Evolutionary conservation across 441 rosid species (phyloP), one percentile per base, ranked within the genome.

Genomic region (Erodium chrysanthum): DNA sequence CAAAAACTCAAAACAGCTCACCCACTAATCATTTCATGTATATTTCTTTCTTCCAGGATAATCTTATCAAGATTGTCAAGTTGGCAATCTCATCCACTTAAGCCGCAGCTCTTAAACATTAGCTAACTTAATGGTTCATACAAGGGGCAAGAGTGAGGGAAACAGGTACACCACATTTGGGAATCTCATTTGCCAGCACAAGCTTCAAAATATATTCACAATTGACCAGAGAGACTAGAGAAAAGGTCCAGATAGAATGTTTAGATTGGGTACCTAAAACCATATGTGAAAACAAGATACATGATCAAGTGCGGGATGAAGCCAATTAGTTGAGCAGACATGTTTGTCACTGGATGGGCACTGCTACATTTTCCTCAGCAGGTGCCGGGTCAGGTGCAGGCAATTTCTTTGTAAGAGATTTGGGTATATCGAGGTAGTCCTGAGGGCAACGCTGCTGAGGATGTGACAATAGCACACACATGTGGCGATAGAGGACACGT

Each of bases 381-480:
- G 72, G 85, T 10, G 74, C 61, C 0, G 89, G 67, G 23, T 89
- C 96, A 61, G 76, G 58, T 25, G 76, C 73, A 48, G 81, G 72
- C 2, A 81, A 64, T 70, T 87, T 91, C 85, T 88, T 93, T 17
- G 72, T 58, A 25, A 88, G 88, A 62, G 91, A 81, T 83, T 78
- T 89, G 68, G 98, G 98, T 71, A 86, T 76, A 76, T 85, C 94
- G 7, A 86, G 59, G 71, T 79, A 83, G 3, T 93, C 96, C 75
- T 89, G 97, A 6, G 86, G 42, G 71, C 90, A 83, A 25, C 97
- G 89, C 66, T 93, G 98, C 66, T 93, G 98, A 68, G 96, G 97
- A 71, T 93, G 97, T 0, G 86, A 71, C 70, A 93, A 71, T 70
- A 91, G 72, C 73, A 84, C 70, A 14, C 88, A 84, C 83, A 91